Conservation (phyloP, 768 basidiomycete genomes). For the Epithele typhae region DNA sequence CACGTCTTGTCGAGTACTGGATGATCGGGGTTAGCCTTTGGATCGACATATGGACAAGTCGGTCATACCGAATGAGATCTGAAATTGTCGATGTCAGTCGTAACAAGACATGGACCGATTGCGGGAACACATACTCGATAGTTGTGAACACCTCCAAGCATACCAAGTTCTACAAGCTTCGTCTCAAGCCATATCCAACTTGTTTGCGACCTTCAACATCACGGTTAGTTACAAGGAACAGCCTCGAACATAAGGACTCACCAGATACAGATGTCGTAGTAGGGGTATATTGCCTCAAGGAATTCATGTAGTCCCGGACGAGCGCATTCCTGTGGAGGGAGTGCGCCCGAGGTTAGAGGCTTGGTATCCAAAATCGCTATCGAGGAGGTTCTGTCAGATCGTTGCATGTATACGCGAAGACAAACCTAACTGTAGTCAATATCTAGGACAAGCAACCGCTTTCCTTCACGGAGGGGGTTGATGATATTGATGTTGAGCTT, state of each 20-base stretch:
- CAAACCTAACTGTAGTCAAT: conserved; percentile 70
- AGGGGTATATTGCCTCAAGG: conserved; percentile 70
- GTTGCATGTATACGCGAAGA: neutral
- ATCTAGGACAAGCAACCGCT: conserved; percentile 80
- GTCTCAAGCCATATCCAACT: conserved; percentile 89
- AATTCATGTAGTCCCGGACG: conserved; percentile 83
- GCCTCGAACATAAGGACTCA: conserved; percentile 21
- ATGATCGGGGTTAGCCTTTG: conserved; percentile 1
- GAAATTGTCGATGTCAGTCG: neutral
- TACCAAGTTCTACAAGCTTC: conserved; percentile 81
- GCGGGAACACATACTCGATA: conserved; percentile 51
- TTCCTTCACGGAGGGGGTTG: conserved; percentile 68
- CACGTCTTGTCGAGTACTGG: conserved; percentile 83
- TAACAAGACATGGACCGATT: neutral
- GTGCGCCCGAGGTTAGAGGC: conserved; percentile 73
- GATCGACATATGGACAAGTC: neutral
- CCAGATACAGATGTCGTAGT: conserved; percentile 92
- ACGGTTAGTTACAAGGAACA: neutral
- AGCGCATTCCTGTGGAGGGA: conserved; percentile 79
- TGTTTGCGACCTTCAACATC: conserved; percentile 65
- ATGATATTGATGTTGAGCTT: conserved; percentile 69
- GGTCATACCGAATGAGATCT: too few species aligned
- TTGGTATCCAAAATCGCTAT: conserved; percentile 82
- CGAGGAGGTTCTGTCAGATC: neutral
- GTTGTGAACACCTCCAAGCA: conserved; percentile 65